A percentile compares a stretch with the other conserved stretches of the same genome.
phyloP scores from a whole-genome alignment of 192 early-diverging fungal species.

The Backusella liffmaniae region DNA sequence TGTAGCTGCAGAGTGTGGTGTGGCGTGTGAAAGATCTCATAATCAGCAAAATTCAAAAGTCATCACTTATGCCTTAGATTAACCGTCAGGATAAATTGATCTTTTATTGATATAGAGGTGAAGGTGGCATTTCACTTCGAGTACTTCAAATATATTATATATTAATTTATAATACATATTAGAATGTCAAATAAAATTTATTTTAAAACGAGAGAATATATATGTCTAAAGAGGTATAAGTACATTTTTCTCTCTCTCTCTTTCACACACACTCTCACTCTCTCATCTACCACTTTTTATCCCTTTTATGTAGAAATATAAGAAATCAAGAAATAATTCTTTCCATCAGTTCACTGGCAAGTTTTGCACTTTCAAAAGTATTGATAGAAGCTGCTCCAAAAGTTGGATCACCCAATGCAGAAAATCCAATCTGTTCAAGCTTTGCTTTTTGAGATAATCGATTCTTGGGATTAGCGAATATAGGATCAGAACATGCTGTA shows the following conservation, averaged over 20 bases:
- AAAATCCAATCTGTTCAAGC: slow-evolving; percentile 50
- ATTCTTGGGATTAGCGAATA: slow-evolving; percentile 34
- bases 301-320: neutral
- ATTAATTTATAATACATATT: neutral
- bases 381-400: slow-evolving; percentile 39
- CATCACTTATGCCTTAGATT: neutral
- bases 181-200: neutral
- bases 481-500: slow-evolving; percentile 57
- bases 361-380: slow-evolving; percentile 42
- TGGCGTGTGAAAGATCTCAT: neutral
- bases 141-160: neutral
- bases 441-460: slow-evolving; percentile 46
- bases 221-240: neutral
- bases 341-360: slow-evolving; percentile 49
- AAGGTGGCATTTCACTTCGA: too few species aligned
- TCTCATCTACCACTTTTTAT: neutral
- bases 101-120: too few species aligned
- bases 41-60: neutral
- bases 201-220: neutral
- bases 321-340: slow-evolving; percentile 32
- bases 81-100: neutral
- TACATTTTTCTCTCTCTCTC: neutral
- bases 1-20: neutral
- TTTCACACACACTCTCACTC: neutral
- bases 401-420: slow-evolving; percentile 39